These are phyloP conservation scores for Teunomyces barrocoloradensis DNA, from an alignment of 805 yeast genomes.

Conservation along the genomic window DNA sequence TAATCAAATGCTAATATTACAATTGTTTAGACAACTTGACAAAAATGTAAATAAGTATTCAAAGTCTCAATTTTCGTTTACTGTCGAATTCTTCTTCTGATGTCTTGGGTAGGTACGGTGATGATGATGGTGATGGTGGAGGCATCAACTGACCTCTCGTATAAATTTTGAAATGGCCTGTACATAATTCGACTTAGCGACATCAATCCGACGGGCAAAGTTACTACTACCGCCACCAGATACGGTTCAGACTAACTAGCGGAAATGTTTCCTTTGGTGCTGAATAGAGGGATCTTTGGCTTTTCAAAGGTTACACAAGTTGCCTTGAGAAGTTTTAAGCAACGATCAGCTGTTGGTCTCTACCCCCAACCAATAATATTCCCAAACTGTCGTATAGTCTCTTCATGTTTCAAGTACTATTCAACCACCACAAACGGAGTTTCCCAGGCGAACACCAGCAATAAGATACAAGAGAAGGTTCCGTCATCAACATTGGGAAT, in stretches of 20 bases:
- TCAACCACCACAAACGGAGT: background rate
- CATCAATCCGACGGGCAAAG: background rate
- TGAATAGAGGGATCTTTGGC: background rate
- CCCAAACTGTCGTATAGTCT: background rate
- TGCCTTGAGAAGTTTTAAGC: background rate
- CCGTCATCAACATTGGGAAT: background rate
- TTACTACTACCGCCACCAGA: background rate
- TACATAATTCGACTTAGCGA: background rate
- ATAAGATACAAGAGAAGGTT: background rate
- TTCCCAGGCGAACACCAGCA: background rate
- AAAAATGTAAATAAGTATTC: too few species aligned
- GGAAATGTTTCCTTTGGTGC: slow-evolving; percentile 1
- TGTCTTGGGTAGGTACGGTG: too few species aligned
- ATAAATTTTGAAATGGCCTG: background rate
- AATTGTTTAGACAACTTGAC: too few species aligned
- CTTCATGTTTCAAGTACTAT: background rate
- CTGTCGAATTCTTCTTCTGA: too few species aligned
- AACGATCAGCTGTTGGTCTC: background rate
- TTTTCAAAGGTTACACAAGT: background rate
- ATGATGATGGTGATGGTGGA: too few species aligned
- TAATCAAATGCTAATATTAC: too few species aligned
- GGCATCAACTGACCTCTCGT: background rate
- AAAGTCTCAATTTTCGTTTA: too few species aligned
- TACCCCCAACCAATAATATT: background rate
- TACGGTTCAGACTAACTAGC: background rate